Base-by-base conservation (phyloP, 2,329 filamentous ascomycete species). In the Ophiognomonia clavigignenti-juglandacearum region DNA sequence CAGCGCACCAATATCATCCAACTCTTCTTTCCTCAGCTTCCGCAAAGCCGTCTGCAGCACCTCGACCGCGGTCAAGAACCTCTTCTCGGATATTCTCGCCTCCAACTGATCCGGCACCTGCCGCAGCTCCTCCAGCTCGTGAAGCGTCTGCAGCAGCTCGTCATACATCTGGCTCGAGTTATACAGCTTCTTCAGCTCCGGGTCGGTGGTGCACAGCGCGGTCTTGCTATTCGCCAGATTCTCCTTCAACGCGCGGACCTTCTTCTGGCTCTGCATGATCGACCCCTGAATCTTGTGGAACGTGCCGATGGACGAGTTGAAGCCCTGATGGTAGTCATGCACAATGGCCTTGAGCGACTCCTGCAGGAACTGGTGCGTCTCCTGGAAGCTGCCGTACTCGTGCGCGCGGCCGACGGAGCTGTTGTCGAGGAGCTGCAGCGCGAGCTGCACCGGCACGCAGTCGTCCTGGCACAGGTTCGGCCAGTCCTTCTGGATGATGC, bases 211-310 rank as follows among this genome's bases (percentile, higher is more conserved):
- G 52, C 89, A 85, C 39, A 98, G 78, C 56, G 86, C 91, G 4
- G 78, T 74, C 66, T 95, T 95, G 37, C 92, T 86, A 45, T 82
- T 78, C 13, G 83, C 78, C 48, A 98, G 73, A n/a, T 88, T 89
- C 48, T 90, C 82, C 64, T 92, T 93, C 53, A 98, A 73, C 11
- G 76, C 73, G 49, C 92, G 82, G 45, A 98, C 88, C 51, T 89
- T 83, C 59, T 83, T 83, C 66, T 98, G 93, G 14, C 90, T 96
- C 42, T 81, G 75, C 59, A 92, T 87, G 55, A 98, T 93, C 67
- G 89, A 96, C 43, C 84, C 82, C 65, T 98, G 93, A 52, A 98
- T 98, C 67, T 95, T 96, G 73, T 98, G 95, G 62, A 97, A 98
- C 18, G 92, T 97, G 65, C 92, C 93, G 54, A 98, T 97, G 42